Conservation (phyloP, 352 stramenopile genomes). For the Elongisporangium prolatum region DNA sequence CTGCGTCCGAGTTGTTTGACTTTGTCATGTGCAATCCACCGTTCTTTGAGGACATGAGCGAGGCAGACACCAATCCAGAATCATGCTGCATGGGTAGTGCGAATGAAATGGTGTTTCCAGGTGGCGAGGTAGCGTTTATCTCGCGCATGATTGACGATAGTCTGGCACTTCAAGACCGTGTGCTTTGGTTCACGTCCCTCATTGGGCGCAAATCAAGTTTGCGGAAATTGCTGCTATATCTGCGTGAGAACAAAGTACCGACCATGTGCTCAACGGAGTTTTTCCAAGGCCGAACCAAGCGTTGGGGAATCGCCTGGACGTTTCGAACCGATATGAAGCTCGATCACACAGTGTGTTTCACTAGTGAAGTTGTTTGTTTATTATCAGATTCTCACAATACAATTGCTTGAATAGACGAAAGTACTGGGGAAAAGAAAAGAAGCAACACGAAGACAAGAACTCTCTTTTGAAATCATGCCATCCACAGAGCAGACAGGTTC, state of each 20-base stretch:
- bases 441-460: slow-evolving; percentile 43
- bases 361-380: slow-evolving; percentile 7
- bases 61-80: slow-evolving; percentile 77
- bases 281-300: slow-evolving; percentile 89
- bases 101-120: slow-evolving; percentile 84
- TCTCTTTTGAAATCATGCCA: slow-evolving; percentile 44
- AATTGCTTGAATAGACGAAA: slow-evolving; percentile 36
- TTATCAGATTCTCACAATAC: background rate
- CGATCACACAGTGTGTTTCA: slow-evolving; percentile 27
- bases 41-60: slow-evolving; percentile 87
- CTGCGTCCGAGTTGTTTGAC: slow-evolving; percentile 41
- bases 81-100: slow-evolving; percentile 64
- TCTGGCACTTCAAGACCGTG: slow-evolving; percentile 51
- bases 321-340: slow-evolving; percentile 45
- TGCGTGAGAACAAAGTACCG: slow-evolving; percentile 59
- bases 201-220: slow-evolving; percentile 91
- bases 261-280: slow-evolving; percentile 93
- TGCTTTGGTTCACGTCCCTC: slow-evolving; percentile 95
- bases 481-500: slow-evolving; percentile 4
- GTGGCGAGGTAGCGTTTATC: slow-evolving; percentile 94
- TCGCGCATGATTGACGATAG: slow-evolving; percentile 91
- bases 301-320: slow-evolving; percentile 94
- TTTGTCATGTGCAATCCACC: slow-evolving; percentile 98
- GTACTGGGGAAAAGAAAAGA: slow-evolving; percentile 84
- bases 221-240: slow-evolving; percentile 76